Conservation (phyloP, 176 grass and related monocot genomes). For the Carex scoparia region DNA sequence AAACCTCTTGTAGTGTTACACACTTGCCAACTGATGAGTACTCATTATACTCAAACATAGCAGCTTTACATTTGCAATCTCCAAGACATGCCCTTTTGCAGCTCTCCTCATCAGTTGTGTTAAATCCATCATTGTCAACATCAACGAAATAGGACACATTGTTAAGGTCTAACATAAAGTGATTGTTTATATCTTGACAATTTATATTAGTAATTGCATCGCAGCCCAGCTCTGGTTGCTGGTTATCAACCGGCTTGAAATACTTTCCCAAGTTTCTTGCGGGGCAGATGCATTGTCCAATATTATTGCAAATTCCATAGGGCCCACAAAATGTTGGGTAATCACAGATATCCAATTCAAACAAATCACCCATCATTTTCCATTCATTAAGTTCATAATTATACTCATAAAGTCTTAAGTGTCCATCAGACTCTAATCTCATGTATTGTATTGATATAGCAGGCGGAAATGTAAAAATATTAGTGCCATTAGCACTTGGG, state of each 20-base stretch:
- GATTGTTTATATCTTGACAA: constrained; percentile 21
- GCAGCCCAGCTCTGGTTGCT: not conserved
- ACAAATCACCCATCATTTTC: not conserved
- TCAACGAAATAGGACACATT: not conserved
- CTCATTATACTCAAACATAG: constrained; percentile 4
- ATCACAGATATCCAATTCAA: not conserved
- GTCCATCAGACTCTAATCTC: not conserved
- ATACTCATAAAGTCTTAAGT: not conserved
- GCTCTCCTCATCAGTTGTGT: not conserved
- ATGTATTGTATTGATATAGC: constrained; percentile 13
- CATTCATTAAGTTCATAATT: not conserved
- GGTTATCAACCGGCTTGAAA: not conserved
- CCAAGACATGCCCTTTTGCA: constrained; percentile 34
- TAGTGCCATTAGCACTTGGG: not conserved
- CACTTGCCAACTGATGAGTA: constrained; percentile 6
- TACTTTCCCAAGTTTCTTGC: not conserved
- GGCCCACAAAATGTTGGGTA: not conserved
- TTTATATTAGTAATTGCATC: constrained; percentile 7
- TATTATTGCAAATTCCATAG: constrained; percentile 6
- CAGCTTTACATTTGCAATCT: constrained; percentile 46
- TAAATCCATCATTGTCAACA: not conserved
- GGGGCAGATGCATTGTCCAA: not conserved
- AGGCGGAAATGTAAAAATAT: too few relatives aligned
- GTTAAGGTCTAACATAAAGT: not conserved
- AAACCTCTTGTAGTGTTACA: constrained; percentile 11